Evolutionary conservation across 352 stramenopile species (phyloP).

Genomic region (Paralagenidium karlingii): DNA sequence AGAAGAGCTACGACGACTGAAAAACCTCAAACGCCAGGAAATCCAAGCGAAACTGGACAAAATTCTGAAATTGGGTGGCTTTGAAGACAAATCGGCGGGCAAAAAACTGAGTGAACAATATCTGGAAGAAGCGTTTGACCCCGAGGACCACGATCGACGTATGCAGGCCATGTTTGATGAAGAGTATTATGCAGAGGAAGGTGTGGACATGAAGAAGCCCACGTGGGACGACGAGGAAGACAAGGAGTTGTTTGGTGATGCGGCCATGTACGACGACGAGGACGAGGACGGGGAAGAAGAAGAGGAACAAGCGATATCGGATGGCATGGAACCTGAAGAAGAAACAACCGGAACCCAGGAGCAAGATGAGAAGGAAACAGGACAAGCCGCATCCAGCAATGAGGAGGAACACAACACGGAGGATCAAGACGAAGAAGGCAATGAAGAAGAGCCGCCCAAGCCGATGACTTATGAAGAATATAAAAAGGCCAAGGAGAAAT

Average conservation of each 20-base stretch:
- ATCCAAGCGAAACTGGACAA: slow-evolving; percentile 91
- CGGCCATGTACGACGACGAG: slow-evolving; percentile 9
- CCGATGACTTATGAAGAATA: slow-evolving; percentile 51
- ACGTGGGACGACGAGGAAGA: slow-evolving; percentile 77
- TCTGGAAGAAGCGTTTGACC: slow-evolving; percentile 94
- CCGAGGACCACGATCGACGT: slow-evolving; percentile 92
- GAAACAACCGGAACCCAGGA: no score
- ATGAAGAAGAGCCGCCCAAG: slow-evolving; percentile 25
- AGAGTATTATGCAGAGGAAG: slow-evolving; percentile 92
- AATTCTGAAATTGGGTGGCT: slow-evolving; percentile 74
- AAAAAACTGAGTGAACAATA: slow-evolving; percentile 33
- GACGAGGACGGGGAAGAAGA: slow-evolving; percentile 11
- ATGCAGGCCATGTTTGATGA: slow-evolving; percentile 97
- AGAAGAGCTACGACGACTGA: slow-evolving; percentile 93
- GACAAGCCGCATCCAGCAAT: slow-evolving; percentile 7
- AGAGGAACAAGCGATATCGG: no score
- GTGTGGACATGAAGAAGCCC: slow-evolving; percentile 48
- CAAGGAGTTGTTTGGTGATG: slow-evolving; percentile 59
- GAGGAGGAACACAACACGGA: slow-evolving; percentile 24
- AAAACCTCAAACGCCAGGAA: slow-evolving; percentile 97
- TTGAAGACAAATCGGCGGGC: slow-evolving; percentile 17
- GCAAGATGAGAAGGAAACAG: slow-evolving; percentile 9
- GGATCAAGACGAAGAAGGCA: slow-evolving; percentile 29
- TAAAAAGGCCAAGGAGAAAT: slow-evolving; percentile 80
- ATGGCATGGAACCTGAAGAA: slow-evolving; percentile 18